These are phyloP conservation scores for Ustilago crameri DNA, from an alignment of 1,284 basidiomycete species.

Conservation along the genomic window DNA sequence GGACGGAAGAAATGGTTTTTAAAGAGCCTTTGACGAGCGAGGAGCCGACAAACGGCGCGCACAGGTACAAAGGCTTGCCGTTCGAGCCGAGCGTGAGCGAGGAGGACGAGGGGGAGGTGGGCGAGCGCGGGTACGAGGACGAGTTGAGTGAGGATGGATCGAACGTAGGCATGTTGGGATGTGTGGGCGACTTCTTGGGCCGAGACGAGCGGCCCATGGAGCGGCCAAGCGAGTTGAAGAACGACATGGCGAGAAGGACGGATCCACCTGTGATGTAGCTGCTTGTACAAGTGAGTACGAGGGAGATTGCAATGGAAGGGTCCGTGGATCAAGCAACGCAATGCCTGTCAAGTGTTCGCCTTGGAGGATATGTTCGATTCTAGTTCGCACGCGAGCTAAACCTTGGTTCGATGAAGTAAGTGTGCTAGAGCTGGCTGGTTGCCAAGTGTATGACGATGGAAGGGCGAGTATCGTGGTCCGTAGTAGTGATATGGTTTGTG, in stretches of 20 bases:
- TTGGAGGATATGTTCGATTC: too few species aligned
- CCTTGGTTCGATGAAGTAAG: too few species aligned
- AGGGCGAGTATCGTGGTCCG: too few species aligned
- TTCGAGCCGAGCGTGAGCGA: constrained; percentile 18
- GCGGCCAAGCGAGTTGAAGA: constrained; percentile 61
- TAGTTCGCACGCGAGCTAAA: too few species aligned
- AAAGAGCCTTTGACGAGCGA: constrained; percentile 98
- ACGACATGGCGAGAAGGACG: constrained; percentile 53
- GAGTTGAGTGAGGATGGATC: constrained; percentile 25
- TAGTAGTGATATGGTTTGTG: too few species aligned
- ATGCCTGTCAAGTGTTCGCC: too few species aligned
- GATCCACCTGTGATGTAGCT: background rate
- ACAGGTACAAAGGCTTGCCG: constrained; percentile 66
- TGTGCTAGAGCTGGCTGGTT: too few species aligned
- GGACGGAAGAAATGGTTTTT: constrained; percentile 96
- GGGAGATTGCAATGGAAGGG: background rate
- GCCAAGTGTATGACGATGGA: too few species aligned
- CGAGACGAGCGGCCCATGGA: constrained; percentile 64
- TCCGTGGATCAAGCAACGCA: background rate
- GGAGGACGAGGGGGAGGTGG: constrained; percentile 26
- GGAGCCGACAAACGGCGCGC: constrained; percentile 83
- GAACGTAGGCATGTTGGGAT: constrained; percentile 51
- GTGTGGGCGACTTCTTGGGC: constrained; percentile 58
- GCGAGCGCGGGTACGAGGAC: constrained; percentile 23
- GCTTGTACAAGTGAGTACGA: background rate